phyloP scores from a whole-genome alignment of 306 rosid species.

The Boehmeria nivea region DNA sequence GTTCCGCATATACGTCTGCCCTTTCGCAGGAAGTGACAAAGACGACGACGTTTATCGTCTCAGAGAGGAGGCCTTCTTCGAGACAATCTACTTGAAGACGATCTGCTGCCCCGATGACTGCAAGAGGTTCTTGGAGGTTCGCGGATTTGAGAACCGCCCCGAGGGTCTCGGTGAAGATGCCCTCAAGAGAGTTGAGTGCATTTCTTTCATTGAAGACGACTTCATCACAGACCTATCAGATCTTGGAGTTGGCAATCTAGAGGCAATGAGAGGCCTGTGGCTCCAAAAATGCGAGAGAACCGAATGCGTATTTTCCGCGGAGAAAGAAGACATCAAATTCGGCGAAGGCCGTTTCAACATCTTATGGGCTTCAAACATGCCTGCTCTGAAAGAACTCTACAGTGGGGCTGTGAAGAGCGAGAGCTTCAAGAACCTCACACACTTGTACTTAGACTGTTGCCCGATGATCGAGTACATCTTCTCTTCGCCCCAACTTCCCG shows the following conservation, averaged over 20 bases:
- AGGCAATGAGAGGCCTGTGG: slow-evolving; percentile 27
- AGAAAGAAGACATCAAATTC: not conserved
- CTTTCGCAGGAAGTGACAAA: not conserved
- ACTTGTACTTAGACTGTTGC: slow-evolving; percentile 27
- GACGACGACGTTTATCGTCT: slow-evolving; percentile 15
- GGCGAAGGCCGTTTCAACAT: slow-evolving; percentile 2
- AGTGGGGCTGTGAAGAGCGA: not conserved
- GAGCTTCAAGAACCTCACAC: slow-evolving; percentile 15
- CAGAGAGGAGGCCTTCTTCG: not conserved
- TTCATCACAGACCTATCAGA: slow-evolving; percentile 12
- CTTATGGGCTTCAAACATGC: slow-evolving; percentile 31
- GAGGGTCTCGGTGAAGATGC: slow-evolving; percentile 4
- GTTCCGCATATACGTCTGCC: slow-evolving; percentile 13
- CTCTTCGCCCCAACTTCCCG: not conserved
- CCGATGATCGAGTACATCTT: slow-evolving; percentile 21
- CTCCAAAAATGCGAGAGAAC: slow-evolving; percentile 16
- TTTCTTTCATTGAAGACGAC: slow-evolving; percentile 19
- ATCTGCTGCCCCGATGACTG: not conserved
- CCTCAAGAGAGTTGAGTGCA: not conserved
- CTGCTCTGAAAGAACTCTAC: slow-evolving; percentile 6
- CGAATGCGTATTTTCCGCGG: slow-evolving; percentile 1
- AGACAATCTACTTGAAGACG: not conserved
- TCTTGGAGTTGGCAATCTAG: not conserved
- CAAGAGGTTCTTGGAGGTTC: slow-evolving; percentile 5
- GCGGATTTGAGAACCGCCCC: not conserved